Evolutionary conservation across 768 basidiomycete species (phyloP).

Genomic region (Termitomyces heimii): DNA sequence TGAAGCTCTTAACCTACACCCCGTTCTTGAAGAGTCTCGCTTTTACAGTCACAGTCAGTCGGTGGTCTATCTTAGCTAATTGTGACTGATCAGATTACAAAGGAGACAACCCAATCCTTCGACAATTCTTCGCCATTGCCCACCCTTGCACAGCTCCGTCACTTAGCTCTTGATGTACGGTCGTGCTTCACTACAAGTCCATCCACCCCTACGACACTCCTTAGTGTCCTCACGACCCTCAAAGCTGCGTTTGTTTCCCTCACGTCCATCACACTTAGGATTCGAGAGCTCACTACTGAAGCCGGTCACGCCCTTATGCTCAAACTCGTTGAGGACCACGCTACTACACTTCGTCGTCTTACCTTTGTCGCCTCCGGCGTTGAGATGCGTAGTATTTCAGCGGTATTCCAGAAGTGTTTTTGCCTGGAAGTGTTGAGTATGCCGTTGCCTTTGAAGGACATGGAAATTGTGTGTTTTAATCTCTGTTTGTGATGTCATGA

Average conservation of each 20-base stretch:
- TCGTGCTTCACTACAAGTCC: conserved; percentile 19
- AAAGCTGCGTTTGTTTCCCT: conserved; percentile 25
- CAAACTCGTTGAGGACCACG: conserved; percentile 36
- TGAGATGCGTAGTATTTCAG: conserved; percentile 28
- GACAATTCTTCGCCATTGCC: conserved; percentile 18
- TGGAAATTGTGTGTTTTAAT: conserved; percentile 36
- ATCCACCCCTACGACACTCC: conserved; percentile 19
- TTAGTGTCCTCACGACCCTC: conserved; percentile 25
- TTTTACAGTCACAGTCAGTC: conserved; percentile 51
- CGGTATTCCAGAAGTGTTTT: conserved; percentile 36
- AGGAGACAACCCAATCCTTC: conserved; percentile 22
- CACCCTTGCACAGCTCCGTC: conserved; percentile 18
- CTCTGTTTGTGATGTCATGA: not conserved
- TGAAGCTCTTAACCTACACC: conserved; percentile 39
- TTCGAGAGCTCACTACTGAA: conserved; percentile 29
- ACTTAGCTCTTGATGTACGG: conserved; percentile 21
- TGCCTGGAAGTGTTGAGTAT: conserved; percentile 46
- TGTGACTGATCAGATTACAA: conserved; percentile 8
- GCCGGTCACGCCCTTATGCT: conserved; percentile 33
- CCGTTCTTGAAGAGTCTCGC: conserved; percentile 58
- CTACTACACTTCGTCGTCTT: conserved; percentile 34
- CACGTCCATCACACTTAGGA: conserved; percentile 35
- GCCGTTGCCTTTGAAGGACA: conserved; percentile 43
- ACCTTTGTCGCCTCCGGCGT: conserved; percentile 43
- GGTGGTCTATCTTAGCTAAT: not conserved